A percentile compares a stretch with the other conserved stretches of the same genome.
These are phyloP conservation scores for Helenozyma baotianmanensis DNA, from an alignment of 805 yeast species.

Conservation along the genomic window DNA sequence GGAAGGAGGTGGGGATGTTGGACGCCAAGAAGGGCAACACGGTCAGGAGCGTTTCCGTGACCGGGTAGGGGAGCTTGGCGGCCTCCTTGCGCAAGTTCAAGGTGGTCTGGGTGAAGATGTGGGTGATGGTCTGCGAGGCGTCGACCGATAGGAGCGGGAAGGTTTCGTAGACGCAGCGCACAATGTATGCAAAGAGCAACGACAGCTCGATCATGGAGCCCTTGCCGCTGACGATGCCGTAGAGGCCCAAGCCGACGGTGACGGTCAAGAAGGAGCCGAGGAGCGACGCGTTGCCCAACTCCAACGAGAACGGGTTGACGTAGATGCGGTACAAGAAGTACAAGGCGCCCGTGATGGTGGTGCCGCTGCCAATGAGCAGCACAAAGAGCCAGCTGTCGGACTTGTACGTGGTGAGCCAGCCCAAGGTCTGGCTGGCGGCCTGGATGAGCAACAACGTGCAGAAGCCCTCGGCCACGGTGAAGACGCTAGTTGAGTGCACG, in stretches of 20 bases:
- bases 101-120: slow-evolving; percentile 31
- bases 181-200: slow-evolving; percentile 81
- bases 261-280: slow-evolving; percentile 81
- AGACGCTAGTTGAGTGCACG: slow-evolving; percentile 80
- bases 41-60: slow-evolving; percentile 21
- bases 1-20: slow-evolving; percentile 49
- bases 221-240: slow-evolving; percentile 75
- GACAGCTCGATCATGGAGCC: slow-evolving; percentile 93
- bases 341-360: slow-evolving; percentile 67
- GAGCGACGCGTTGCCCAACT: slow-evolving; percentile 70
- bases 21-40: slow-evolving; percentile 45
- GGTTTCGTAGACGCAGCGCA: slow-evolving; percentile 87
- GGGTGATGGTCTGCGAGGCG: slow-evolving; percentile 30
- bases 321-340: slow-evolving; percentile 82
- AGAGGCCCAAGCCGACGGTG: slow-evolving; percentile 68
- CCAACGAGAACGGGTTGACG: slow-evolving; percentile 67
- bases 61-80: slow-evolving; percentile 34
- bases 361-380: slow-evolving; percentile 66
- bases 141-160: slow-evolving; percentile 78
- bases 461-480: slow-evolving; percentile 87
- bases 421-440: slow-evolving; percentile 78
- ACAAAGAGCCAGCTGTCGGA: slow-evolving; percentile 79
- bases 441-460: slow-evolving; percentile 90
- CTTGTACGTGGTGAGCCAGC: slow-evolving; percentile 56
- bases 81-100: slow-evolving; percentile 29